Conservation (phyloP, 75 land plant genomes). For the Pinus albicaulis region DNA sequence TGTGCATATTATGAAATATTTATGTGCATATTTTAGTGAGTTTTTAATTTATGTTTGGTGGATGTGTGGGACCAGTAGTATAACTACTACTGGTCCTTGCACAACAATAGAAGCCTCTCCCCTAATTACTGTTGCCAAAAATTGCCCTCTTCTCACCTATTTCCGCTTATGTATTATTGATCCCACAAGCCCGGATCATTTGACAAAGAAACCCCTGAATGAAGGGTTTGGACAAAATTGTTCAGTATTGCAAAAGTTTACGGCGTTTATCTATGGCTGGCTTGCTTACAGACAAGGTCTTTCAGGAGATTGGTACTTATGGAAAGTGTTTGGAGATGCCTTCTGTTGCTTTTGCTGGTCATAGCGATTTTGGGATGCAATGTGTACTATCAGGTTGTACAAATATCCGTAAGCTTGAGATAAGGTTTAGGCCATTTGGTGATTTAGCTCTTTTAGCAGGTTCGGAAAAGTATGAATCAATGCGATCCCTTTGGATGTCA, state of each 20-base stretch:
- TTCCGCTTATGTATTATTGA: slow-evolving; percentile 77
- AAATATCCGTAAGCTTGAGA: slow-evolving; percentile 80
- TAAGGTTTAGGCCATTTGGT: slow-evolving; percentile 81
- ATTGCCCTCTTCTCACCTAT: slow-evolving; percentile 57
- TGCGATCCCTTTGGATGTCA: slow-evolving; percentile 99
- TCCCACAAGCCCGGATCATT: slow-evolving; percentile 50
- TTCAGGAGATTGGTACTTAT: slow-evolving; percentile 76
- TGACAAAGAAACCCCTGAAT: slow-evolving; percentile 70
- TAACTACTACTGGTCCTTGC: no score
- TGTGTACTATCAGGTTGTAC: slow-evolving; percentile 68
- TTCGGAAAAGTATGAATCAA: slow-evolving; percentile 76
- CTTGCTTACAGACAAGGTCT: slow-evolving; percentile 57
- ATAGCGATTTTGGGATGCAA: slow-evolving; percentile 72
- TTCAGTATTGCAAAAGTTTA: slow-evolving; percentile 58
- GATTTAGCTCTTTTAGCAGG: slow-evolving; percentile 64
- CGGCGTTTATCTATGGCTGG: slow-evolving; percentile 74
- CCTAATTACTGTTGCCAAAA: slow-evolving; percentile 57
- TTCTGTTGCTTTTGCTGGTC: slow-evolving; percentile 80
- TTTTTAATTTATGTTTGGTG: no score
- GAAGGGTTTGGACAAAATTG: slow-evolving; percentile 92
- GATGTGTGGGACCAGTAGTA: no score
- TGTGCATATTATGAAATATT: no score
- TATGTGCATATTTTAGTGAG: no score
- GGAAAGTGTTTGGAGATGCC: slow-evolving; percentile 22
- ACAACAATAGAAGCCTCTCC: no score